Conservation (phyloP, 306 rosid genomes). For the Cyclanthera cordifolia region DNA sequence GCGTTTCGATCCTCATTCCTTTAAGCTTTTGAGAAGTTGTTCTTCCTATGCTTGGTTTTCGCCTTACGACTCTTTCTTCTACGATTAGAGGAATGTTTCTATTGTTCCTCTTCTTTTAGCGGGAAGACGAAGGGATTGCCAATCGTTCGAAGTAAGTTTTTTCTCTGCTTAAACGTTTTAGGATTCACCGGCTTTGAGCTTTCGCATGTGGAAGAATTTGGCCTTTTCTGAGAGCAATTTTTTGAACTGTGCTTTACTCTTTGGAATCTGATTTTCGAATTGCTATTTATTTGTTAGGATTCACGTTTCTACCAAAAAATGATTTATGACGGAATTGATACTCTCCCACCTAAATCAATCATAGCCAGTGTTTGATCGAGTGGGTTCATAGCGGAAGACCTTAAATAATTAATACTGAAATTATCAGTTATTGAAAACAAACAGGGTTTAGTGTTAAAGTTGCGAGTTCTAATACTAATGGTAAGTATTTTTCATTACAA, state of each 20-base stretch:
- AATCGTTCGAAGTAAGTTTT: neutral
- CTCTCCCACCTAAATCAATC: too few species aligned
- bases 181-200: neutral
- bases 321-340: too few species aligned
- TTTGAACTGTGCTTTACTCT: neutral
- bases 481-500: too few species aligned
- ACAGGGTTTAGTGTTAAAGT: too few species aligned
- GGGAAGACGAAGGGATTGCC: neutral
- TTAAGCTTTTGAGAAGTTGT: neutral
- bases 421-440: too few species aligned
- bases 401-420: too few species aligned
- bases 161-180: neutral
- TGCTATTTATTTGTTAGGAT: neutral
- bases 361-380: too few species aligned
- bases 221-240: conserved; percentile 9
- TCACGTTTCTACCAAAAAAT: too few species aligned
- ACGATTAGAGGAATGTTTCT: neutral
- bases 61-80: neutral
- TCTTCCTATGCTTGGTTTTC: conserved; percentile 1
- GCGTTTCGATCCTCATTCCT: neutral
- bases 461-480: too few species aligned
- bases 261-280: neutral
- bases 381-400: too few species aligned
- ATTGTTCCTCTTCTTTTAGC: neutral
- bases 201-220: conserved; percentile 10